Conservation (phyloP, 2,329 filamentous ascomycete species). For the Ceratocystis ficicola region DNA sequence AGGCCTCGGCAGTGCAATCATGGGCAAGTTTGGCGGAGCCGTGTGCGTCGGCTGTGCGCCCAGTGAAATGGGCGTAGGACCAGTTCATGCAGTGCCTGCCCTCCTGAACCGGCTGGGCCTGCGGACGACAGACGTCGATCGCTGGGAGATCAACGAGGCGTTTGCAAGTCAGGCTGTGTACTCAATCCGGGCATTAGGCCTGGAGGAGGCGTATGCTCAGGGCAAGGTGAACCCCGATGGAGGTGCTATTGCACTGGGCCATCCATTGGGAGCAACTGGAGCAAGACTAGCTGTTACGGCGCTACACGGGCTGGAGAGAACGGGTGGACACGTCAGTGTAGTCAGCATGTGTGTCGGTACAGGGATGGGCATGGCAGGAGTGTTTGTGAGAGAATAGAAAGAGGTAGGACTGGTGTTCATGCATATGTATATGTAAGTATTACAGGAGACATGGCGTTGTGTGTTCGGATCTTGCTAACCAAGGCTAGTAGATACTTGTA, state of each 20-base stretch:
- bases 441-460: too few relatives aligned
- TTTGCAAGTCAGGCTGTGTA: slow-evolving; percentile 57
- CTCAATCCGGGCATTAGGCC: slow-evolving; percentile 57
- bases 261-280: slow-evolving; percentile 80
- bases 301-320: slow-evolving; percentile 52
- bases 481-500: too few relatives aligned
- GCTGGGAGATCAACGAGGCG: slow-evolving; percentile 92
- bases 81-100: slow-evolving; percentile 73
- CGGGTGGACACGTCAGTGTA: slow-evolving; percentile 64
- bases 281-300: slow-evolving; percentile 68
- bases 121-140: slow-evolving; percentile 53
- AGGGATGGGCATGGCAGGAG: slow-evolving; percentile 62
- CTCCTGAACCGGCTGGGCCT: slow-evolving; percentile 60
- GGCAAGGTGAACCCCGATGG: slow-evolving; percentile 76
- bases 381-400: slow-evolving; percentile 50
- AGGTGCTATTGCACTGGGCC: slow-evolving; percentile 86
- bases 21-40: slow-evolving; percentile 72
- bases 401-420: too few relatives aligned
- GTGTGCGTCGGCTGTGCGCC: slow-evolving; percentile 66
- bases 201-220: slow-evolving; percentile 38
- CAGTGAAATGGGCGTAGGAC: slow-evolving; percentile 90
- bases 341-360: slow-evolving; percentile 84
- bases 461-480: too few relatives aligned
- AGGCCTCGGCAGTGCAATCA: slow-evolving; percentile 55
- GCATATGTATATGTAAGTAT: too few relatives aligned